These are phyloP conservation scores for Xylariales sp. DNA, from an alignment of 2,329 filamentous ascomycete species.

Conservation along the genomic window DNA sequence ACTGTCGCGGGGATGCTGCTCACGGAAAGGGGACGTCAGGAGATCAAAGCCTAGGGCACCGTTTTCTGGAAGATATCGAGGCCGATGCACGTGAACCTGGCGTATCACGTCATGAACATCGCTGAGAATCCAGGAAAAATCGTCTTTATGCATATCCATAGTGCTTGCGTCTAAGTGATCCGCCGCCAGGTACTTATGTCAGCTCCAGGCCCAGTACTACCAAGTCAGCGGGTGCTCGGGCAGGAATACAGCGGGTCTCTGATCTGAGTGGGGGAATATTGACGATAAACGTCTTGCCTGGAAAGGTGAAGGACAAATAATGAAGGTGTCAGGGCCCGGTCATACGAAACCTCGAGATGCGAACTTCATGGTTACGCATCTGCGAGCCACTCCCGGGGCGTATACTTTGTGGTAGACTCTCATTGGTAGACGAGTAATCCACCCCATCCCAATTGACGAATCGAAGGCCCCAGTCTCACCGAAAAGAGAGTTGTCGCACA, in stretches of 20 bases:
- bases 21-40: conserved; percentile 1
- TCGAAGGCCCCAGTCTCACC: conserved; percentile 3
- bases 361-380: conserved; percentile 5
- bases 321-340: conserved; percentile 5
- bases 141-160: conserved; percentile 4
- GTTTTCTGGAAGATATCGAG: conserved; percentile 1
- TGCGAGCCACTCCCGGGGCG: conserved; percentile 3
- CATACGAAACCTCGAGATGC: conserved; percentile 3
- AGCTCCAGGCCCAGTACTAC: conserved; percentile 4
- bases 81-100: conserved; percentile 5
- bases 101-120: conserved; percentile 7
- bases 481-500: conserved; percentile 1
- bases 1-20: conserved; percentile 1
- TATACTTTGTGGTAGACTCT: conserved; percentile 1
- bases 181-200: conserved; percentile 6
- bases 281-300: conserved; percentile 5
- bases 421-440: conserved; percentile 3
- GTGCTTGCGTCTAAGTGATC: conserved; percentile 10
- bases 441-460: conserved; percentile 4
- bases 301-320: conserved; percentile 6
- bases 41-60: conserved; percentile 5
- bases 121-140: conserved; percentile 6
- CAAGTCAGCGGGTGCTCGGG: conserved; percentile 6
- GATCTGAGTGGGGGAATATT: conserved; percentile 7
- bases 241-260: conserved; percentile 7